Conservation (phyloP, 2,329 filamentous ascomycete species). For the Pseudocercospora ulei region DNA sequence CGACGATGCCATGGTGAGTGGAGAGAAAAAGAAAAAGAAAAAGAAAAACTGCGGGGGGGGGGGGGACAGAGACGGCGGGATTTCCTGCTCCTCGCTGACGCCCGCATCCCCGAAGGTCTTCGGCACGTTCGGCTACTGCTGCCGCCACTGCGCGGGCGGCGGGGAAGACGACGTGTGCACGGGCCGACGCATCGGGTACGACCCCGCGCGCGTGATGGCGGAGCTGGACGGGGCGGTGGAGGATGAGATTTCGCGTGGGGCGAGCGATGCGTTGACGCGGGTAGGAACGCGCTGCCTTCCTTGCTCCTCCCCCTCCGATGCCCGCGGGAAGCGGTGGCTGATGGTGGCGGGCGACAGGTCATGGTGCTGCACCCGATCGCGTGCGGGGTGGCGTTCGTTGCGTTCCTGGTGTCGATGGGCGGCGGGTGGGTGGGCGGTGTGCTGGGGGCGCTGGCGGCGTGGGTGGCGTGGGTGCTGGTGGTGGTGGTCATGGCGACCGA, state of each 20-base stretch:
- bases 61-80: too few relatives aligned
- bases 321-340: neutral
- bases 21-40: too few relatives aligned
- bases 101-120: too few relatives aligned
- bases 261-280: conserved; percentile 25
- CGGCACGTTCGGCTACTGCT: conserved; percentile 54
- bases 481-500: conserved; percentile 47
- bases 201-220: conserved; percentile 43
- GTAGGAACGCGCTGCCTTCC: neutral
- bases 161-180: conserved; percentile 41
- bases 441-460: conserved; percentile 44
- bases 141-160: conserved; percentile 26
- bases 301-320: too few relatives aligned
- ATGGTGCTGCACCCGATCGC: conserved; percentile 56
- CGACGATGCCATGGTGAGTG: conserved; percentile 37
- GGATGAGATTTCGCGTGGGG: conserved; percentile 39
- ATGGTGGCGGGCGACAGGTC: conserved; percentile 29
- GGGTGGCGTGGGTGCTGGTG: conserved; percentile 44
- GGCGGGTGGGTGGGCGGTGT: conserved; percentile 47
- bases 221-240: conserved; percentile 37
- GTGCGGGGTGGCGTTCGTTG: conserved; percentile 50
- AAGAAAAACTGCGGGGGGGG: too few relatives aligned
- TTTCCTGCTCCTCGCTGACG: too few relatives aligned
- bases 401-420: conserved; percentile 48
- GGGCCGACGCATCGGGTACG: conserved; percentile 47